Base-by-base conservation (phyloP, 768 basidiomycete genomes). In the Pleurotus cornucopiae region DNA sequence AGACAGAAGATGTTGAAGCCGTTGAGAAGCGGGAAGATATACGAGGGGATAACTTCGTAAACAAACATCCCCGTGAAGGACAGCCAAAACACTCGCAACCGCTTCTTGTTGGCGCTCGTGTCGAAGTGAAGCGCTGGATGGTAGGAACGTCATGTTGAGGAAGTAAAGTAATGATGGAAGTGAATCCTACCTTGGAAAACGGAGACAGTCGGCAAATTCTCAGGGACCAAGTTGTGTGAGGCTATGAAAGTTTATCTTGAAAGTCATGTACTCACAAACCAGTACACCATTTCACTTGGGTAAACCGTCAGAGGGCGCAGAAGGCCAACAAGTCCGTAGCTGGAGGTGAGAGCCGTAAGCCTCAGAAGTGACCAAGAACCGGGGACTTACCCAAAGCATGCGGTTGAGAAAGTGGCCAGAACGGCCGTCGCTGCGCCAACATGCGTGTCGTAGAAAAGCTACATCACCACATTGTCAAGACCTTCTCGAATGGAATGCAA, bases 241-340 rank as follows among this genome's bases (percentile, higher is more conserved):
- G 12, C 6, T 20, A 46, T 18, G 40, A 21, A 5, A 18, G n/a
- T 41, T 52, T 6, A 2, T 30, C 14, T n/a, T 20, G 11, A 16
- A 43, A 23, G 7, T 20, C 49, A 13, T 21, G 26, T 9, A 70
- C 77, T 57, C 62, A 82, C 81, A 43, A 57, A 54, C 82, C 82
- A 83, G 59, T 83, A 84, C 14, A 85, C 81, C 81, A 82, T 81
- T 63, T 83, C 82, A n/a, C 79, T 77, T 0, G 82, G 82, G 62
- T 84, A 82, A 5, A 84, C 81, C 0, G 79, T 81, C 18, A 85
- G 68, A 2, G 83, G 82, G 2, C 83, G 77, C 7, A 84, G 67
- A 3, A 86, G 61, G 2, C 85, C 84, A 4, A 82, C 81, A 5
- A 86, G 66, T 2, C 83, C 83, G 59, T 84, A 85, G 14, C 83